Evolutionary conservation across 1,284 basidiomycete species (phyloP).

Genomic region (Fomitopsis palustris): DNA sequence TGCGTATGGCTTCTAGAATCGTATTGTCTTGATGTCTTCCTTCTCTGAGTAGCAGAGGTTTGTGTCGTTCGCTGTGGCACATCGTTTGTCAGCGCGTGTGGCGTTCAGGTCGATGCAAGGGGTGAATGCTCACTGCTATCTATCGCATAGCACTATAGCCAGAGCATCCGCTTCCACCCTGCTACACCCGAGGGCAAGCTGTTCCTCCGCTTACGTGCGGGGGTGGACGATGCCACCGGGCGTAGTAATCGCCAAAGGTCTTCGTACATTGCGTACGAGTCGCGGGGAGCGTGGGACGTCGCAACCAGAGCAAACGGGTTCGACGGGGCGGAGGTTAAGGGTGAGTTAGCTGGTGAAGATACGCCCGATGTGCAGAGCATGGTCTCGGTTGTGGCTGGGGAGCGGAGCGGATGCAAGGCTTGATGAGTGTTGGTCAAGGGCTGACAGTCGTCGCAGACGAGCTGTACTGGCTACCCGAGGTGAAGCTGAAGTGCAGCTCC

Average conservation of each 20-base stretch:
- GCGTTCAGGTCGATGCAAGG: too few relatives aligned
- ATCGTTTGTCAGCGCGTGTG: background rate
- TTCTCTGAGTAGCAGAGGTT: background rate
- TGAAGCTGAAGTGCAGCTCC: background rate
- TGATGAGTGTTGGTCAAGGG: background rate
- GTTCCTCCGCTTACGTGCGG: conserved; percentile 7
- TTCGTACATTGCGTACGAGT: conserved; percentile 17
- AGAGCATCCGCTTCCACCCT: conserved; percentile 14
- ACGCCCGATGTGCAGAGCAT: conserved; percentile 1
- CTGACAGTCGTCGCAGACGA: background rate
- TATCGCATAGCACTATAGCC: too few relatives aligned
- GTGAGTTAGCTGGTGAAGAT: conserved; percentile 5
- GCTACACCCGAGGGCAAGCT: conserved; percentile 13
- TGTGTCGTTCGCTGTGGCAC: background rate
- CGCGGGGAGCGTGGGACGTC: conserved; percentile 17
- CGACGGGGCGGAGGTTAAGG: conserved; percentile 12
- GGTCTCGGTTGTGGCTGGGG: background rate
- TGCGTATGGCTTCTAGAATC: background rate
- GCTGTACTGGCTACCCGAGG: background rate
- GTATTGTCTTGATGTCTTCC: too few relatives aligned
- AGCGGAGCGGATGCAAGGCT: background rate
- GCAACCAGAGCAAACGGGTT: conserved; percentile 19
- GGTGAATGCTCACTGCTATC: too few relatives aligned
- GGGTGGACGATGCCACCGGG: conserved; percentile 2
- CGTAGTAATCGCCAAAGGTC: conserved; percentile 12